Evolutionary conservation across 2,329 filamentous ascomycete genomes (phyloP).

Genomic region (Akanthomyces lecanii): DNA sequence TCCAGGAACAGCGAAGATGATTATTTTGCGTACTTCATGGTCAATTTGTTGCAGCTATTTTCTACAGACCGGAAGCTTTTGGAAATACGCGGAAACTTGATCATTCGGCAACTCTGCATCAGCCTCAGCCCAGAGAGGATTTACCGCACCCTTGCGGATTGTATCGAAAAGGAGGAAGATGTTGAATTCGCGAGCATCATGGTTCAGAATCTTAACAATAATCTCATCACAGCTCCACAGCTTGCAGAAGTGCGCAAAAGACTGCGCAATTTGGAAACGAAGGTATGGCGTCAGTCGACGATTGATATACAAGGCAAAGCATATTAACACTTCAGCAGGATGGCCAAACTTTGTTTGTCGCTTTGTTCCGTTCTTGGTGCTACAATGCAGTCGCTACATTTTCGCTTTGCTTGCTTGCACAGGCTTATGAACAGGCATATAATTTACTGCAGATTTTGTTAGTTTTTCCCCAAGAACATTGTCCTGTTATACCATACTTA

Average conservation of each 20-base stretch:
- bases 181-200: conserved; percentile 99
- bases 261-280: conserved; percentile 83
- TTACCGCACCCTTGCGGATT: conserved; percentile 91
- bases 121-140: conserved; percentile 92
- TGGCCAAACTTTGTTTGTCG: conserved; percentile 91
- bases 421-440: conserved; percentile 97
- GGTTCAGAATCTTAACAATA: conserved; percentile 99
- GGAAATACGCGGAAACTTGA: conserved; percentile 90
- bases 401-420: conserved; percentile 87
- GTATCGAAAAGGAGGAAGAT: conserved; percentile 95
- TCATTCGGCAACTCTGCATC: conserved; percentile 90
- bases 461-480: conserved; percentile 25
- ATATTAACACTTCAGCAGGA: conserved; percentile 50
- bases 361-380: conserved; percentile 94
- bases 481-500: neutral
- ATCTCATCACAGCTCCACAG: conserved; percentile 95
- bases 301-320: neutral
- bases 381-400: conserved; percentile 98
- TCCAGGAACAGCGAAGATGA: conserved; percentile 95
- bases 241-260: conserved; percentile 85
- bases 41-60: conserved; percentile 90
- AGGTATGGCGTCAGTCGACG: conserved; percentile 41
- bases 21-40: conserved; percentile 98
- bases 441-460: conserved; percentile 94
- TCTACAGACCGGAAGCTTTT: conserved; percentile 88